Conservation (phyloP, 176 grass and related monocot genomes). For the Alloteropsis semialata region DNA sequence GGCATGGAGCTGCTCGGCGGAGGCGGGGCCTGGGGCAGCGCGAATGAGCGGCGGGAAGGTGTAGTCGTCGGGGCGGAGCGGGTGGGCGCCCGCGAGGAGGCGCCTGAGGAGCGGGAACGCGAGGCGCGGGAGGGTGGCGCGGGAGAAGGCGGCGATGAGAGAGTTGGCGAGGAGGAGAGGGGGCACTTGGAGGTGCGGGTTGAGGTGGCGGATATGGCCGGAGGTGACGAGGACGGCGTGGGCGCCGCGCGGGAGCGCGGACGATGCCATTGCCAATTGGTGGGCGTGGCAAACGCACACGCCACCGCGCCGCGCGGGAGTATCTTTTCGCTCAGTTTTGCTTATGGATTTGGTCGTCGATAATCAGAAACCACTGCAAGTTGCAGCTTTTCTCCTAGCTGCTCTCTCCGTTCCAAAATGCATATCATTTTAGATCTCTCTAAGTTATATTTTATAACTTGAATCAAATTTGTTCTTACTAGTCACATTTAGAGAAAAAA, state of each 20-base stretch:
- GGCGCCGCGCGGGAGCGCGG: conserved; percentile 45
- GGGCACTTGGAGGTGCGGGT: conserved; percentile 31
- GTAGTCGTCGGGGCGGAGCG: conserved; percentile 47
- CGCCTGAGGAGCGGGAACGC: conserved; percentile 29
- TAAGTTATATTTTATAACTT: too few relatives aligned
- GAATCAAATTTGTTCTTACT: too few relatives aligned
- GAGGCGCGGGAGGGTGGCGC: conserved; percentile 17
- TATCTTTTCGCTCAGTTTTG: neutral
- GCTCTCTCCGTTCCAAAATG: too few relatives aligned
- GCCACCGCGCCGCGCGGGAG: neutral
- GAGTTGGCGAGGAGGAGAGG: conserved; percentile 54
- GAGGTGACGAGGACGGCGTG: conserved; percentile 59
- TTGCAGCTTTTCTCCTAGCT: too few relatives aligned
- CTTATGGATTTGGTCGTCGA: too few relatives aligned
- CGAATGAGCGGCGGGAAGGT: conserved; percentile 56
- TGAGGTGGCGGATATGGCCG: conserved; percentile 53
- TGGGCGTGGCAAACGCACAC: neutral
- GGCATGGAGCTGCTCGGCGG: conserved; percentile 38
- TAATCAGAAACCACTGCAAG: too few relatives aligned
- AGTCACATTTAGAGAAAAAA: too few relatives aligned
- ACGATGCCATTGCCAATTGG: conserved; percentile 24
- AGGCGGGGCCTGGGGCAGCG: neutral
- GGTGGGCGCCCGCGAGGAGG: conserved; percentile 24
- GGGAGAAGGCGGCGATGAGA: conserved; percentile 59
- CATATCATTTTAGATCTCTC: too few relatives aligned